Evolutionary conservation across 2,329 filamentous ascomycete genomes (phyloP).

Genomic region (Monilinia laxa): DNA sequence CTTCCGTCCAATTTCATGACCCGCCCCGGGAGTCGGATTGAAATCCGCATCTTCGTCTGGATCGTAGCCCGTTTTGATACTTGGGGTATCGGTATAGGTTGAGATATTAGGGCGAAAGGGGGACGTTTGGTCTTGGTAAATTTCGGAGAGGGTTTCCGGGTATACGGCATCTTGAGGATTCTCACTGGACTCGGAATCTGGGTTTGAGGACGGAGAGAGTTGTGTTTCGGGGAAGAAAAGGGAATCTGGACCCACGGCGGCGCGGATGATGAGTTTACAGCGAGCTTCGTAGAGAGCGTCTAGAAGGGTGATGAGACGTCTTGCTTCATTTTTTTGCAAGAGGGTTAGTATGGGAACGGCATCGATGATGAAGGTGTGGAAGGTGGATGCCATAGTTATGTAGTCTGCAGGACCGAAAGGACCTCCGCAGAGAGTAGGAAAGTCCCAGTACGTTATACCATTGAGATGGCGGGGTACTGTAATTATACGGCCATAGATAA

Average conservation of each 20-base stretch:
- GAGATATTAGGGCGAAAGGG: conserved; percentile 80
- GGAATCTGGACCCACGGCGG: conserved; percentile 66
- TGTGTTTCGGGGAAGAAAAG: conserved; percentile 70
- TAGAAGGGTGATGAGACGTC: conserved; percentile 75
- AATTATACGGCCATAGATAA: conserved; percentile 64
- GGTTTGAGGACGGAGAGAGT: conserved; percentile 23
- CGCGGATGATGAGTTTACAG: conserved; percentile 71
- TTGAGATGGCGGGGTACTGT: conserved; percentile 56
- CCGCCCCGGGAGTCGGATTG: conserved; percentile 41
- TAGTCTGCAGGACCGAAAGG: conserved; percentile 78
- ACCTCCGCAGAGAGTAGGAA: conserved; percentile 62
- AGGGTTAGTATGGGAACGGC: conserved; percentile 65
- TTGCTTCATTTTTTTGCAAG: conserved; percentile 75
- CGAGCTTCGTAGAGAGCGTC: conserved; percentile 81
- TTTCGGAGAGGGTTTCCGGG: conserved; percentile 67
- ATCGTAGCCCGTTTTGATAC: conserved; percentile 50
- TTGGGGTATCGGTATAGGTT: conserved; percentile 51
- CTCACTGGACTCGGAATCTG: conserved; percentile 43
- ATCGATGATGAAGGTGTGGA: conserved; percentile 74
- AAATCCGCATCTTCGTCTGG: conserved; percentile 60
- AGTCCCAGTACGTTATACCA: conserved; percentile 64
- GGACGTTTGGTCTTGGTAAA: conserved; percentile 73
- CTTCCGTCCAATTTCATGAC: conserved; percentile 42
- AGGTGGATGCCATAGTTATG: conserved; percentile 75
- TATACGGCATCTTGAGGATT: conserved; percentile 54